Evolutionary conservation across 116 monocot genomes (phyloP).

Genomic region (Dioscorea cayenensis): DNA sequence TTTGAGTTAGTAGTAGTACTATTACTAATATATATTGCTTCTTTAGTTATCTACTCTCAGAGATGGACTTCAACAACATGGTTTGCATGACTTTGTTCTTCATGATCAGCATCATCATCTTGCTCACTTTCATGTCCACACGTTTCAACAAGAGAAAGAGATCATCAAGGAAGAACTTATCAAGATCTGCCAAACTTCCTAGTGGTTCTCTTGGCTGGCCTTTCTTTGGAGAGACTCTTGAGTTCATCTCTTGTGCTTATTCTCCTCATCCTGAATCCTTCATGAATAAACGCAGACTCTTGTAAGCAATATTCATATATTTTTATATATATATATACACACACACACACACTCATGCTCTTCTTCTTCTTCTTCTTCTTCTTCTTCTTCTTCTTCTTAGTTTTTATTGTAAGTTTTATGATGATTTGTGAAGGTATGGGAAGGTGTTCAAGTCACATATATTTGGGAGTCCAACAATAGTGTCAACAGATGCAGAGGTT

Average conservation of each 20-base stretch:
- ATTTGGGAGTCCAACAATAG: conserved; percentile 73
- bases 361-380: no score
- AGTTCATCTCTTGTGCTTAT: conserved; percentile 68
- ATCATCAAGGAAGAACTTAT: not conserved
- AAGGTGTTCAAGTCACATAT: conserved; percentile 84
- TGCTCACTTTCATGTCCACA: not conserved
- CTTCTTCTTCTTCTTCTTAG: no score
- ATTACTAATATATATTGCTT: no score
- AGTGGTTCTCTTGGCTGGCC: conserved; percentile 62
- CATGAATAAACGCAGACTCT: conserved; percentile 57
- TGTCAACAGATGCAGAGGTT: conserved; percentile 72
- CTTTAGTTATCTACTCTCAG: not conserved
- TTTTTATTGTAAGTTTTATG: not conserved
- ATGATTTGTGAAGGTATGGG: conserved; percentile 38
- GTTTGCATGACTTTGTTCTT: not conserved
- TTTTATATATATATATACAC: no score
- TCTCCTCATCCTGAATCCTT: conserved; percentile 65
- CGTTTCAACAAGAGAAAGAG: not conserved
- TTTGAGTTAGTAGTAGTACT: no score
- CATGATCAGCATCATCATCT: not conserved
- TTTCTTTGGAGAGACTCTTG: conserved; percentile 71
- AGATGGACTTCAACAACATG: not conserved
- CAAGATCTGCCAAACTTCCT: conserved; percentile 23
- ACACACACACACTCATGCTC: not conserved
- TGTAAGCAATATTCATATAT: conserved; percentile 4